Base-by-base conservation (phyloP, 2,329 filamentous ascomycete species). In the Colletotrichum kahawae region DNA sequence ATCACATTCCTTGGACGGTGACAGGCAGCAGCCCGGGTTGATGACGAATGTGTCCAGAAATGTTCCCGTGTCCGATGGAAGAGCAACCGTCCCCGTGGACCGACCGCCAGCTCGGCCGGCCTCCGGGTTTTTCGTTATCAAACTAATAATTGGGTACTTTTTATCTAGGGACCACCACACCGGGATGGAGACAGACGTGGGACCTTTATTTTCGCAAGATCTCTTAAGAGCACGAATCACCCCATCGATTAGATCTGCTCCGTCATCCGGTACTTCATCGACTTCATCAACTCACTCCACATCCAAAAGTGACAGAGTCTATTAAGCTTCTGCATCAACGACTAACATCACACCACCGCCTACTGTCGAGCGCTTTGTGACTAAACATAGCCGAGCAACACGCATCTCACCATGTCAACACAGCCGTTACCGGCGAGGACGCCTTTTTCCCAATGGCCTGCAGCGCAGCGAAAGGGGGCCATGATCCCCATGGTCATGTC, bases 371-470 rank as follows among this genome's bases (percentile, higher is more conserved):
- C 57, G 10, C 10, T 10, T 63, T 7, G 60, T 38, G 34, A 29
- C 7, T 43, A 1, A 16, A 43, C 13, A 4, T 5, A n/a, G 21
- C n/a, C 9, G 5, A 4, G 7, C 31, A 63, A 43, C 21, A 63
- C 21, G 12, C 7, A 43, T 34, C 4, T 57, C 16, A 18, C 21
- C 6, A 75, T 75, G 73, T 57, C 69, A 33, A 24, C 57, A 27
- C 59, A 60, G 31, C 38, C 33, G 21, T 24, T 57, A 9, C 60
- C 33, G 27, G 24, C 57, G 43, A 54, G 73, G 27, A 67, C 69
- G 36, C 64, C 73, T 2, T 57, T 75, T 6, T 73, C 57, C 18
- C 63, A 57, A 59, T 75, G 73, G 73, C 27, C 31, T 21, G 57
- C 56, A 24, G 69, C 27, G 21, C 56, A 59, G 18, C 31, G 16